Evolutionary conservation across 768 basidiomycete genomes (phyloP).

Genomic region (Suillus alpinus): DNA sequence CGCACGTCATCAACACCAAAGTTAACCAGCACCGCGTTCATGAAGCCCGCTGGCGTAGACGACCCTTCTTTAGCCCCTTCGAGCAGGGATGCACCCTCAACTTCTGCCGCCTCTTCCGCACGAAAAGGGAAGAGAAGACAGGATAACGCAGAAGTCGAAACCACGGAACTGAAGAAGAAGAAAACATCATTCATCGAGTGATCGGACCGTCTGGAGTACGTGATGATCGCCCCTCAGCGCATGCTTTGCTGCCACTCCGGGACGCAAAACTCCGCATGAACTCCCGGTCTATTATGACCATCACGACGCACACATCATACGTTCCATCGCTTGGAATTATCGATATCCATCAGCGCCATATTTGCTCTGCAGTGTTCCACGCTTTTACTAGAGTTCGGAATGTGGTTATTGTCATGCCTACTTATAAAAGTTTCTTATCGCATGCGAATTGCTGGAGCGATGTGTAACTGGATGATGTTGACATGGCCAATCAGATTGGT

Average conservation of each 20-base stretch:
- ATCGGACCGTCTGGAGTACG: conserved; percentile 17
- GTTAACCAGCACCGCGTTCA: conserved; percentile 29
- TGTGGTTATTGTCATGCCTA: neutral
- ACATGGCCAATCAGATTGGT: neutral
- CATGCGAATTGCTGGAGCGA: neutral
- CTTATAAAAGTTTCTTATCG: neutral
- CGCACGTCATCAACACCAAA: conserved; percentile 7
- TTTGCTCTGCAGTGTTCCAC: neutral
- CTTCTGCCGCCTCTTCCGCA: conserved; percentile 1
- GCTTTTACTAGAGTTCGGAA: neutral
- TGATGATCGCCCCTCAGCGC: conserved; percentile 16
- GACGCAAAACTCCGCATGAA: neutral
- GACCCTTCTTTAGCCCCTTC: conserved; percentile 32
- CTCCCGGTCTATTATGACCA: neutral
- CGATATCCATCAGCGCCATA: neutral
- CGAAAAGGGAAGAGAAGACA: conserved; percentile 19
- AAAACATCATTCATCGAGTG: conserved; percentile 24
- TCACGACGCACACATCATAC: neutral
- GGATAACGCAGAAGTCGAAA: conserved; percentile 19
- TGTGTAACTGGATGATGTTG: neutral
- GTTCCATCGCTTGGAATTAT: neutral
- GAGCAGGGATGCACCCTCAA: neutral
- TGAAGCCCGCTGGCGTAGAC: conserved; percentile 60
- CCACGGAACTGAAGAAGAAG: conserved; percentile 23
- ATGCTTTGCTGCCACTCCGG: neutral